Evolutionary conservation across 176 grass and related monocot species (phyloP).

Genomic region (Hyparrhenia diplandra): DNA sequence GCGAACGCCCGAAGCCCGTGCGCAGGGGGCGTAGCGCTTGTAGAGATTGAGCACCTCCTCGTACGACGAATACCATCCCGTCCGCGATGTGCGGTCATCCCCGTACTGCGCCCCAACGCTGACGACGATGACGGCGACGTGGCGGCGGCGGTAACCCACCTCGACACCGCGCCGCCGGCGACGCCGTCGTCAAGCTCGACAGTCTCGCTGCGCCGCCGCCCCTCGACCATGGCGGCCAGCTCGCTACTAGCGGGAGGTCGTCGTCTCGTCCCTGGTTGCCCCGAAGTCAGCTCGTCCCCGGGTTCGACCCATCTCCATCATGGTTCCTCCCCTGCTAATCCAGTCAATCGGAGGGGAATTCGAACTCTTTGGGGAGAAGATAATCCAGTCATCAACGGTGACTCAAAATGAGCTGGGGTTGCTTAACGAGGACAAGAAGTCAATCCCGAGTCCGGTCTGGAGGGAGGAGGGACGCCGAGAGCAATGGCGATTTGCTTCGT

Average conservation of each 20-base stretch:
- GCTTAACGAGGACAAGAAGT: background rate
- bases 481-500: background rate
- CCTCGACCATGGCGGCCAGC: constrained; percentile 33
- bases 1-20: constrained; percentile 68
- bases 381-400: background rate
- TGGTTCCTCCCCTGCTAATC: background rate
- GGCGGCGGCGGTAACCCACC: background rate
- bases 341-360: background rate
- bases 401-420: constrained; percentile 27
- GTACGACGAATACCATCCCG: constrained; percentile 73
- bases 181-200: constrained; percentile 33
- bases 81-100: constrained; percentile 57
- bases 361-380: background rate
- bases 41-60: constrained; percentile 78
- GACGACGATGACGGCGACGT: background rate
- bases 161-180: background rate
- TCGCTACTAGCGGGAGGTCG: constrained; percentile 27
- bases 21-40: constrained; percentile 71
- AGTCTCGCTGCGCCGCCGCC: constrained; percentile 31
- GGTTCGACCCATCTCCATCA: constrained; percentile 36
- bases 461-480: background rate
- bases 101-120: background rate
- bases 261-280: constrained; percentile 41
- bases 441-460: background rate
- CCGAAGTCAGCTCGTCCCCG: constrained; percentile 28